A percentile compares a stretch with the other conserved stretches of the same genome.
Evolutionary conservation across 2,329 filamentous ascomycete genomes (phyloP).

Genomic region (Scolecobasidium constrictum): DNA sequence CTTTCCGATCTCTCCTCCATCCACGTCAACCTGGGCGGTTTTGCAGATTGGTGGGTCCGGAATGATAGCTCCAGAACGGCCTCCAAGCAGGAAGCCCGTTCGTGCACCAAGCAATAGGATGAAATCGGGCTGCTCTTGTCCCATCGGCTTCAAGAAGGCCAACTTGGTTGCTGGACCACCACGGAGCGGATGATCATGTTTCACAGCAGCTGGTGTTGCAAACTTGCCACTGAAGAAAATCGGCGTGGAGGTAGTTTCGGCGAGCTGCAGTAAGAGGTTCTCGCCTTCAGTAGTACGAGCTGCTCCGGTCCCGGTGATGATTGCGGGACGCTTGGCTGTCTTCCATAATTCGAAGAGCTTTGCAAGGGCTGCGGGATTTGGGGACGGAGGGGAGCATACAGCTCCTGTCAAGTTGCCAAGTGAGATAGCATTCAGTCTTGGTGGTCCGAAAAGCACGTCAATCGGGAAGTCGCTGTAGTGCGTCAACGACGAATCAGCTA

Average conservation of each 20-base stretch:
- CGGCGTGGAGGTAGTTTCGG: constrained; percentile 24
- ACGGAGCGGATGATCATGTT: constrained; percentile 22
- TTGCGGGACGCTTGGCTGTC: constrained; percentile 26
- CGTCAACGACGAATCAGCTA: constrained; percentile 24
- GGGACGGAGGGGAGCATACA: constrained; percentile 22
- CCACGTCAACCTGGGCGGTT: constrained; percentile 32
- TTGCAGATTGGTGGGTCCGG: constrained; percentile 23
- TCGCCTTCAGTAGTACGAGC: constrained; percentile 18
- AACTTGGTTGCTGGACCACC: constrained; percentile 25
- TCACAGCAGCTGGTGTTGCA: constrained; percentile 15
- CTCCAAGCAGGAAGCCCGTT: constrained; percentile 31
- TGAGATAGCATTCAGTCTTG: constrained; percentile 24
- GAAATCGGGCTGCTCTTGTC: constrained; percentile 27
- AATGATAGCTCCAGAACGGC: constrained; percentile 26
- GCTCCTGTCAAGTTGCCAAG: constrained; percentile 31
- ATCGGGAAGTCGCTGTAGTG: constrained; percentile 27
- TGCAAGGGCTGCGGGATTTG: constrained; percentile 25
- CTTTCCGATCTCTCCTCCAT: constrained; percentile 33
- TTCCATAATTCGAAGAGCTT: constrained; percentile 21
- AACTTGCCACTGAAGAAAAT: constrained; percentile 31
- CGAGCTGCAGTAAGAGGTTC: constrained; percentile 21
- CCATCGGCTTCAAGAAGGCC: constrained; percentile 18
- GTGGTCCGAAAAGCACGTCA: constrained; percentile 31
- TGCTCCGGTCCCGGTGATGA: constrained; percentile 32
- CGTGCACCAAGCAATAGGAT: constrained; percentile 30